phyloP scores from a whole-genome alignment of 345 rosid genomes.

The Hibiscus syriacus region DNA sequence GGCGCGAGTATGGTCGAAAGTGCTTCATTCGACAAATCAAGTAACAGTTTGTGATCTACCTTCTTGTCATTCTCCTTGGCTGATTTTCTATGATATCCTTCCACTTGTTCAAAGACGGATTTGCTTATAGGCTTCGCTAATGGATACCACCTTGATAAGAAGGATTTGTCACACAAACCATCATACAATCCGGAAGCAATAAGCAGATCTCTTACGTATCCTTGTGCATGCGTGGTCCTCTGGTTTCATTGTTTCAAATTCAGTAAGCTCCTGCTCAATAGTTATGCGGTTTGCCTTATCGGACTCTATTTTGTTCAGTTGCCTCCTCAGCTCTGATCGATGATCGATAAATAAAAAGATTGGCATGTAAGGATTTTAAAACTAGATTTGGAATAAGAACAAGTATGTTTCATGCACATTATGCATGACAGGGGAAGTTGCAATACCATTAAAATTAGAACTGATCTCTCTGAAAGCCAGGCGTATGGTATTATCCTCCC shows the following conservation, averaged over 20 bases:
- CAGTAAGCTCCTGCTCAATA: conserved; percentile 30
- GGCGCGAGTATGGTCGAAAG: conserved; percentile 44
- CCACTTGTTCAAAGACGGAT: conserved; percentile 48
- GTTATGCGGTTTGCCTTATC: conserved; percentile 25
- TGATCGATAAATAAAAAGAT: conserved; percentile 7
- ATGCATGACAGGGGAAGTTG: background rate
- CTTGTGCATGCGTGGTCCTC: conserved; percentile 50
- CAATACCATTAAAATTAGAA: conserved; percentile 64
- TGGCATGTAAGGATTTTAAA: too few species aligned
- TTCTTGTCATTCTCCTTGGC: conserved; percentile 23
- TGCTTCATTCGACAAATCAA: conserved; percentile 70
- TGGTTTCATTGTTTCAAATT: conserved; percentile 32
- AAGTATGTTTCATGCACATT: background rate
- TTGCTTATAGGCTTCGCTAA: conserved; percentile 48
- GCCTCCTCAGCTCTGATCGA: conserved; percentile 60
- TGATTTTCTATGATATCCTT: conserved; percentile 36
- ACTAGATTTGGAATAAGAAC: too few species aligned
- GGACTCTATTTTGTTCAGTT: conserved; percentile 55
- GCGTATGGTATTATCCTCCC: conserved; percentile 42
- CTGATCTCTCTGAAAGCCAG: conserved; percentile 64
- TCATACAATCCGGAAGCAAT: conserved; percentile 69
- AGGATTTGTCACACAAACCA: conserved; percentile 32
- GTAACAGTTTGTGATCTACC: conserved; percentile 40
- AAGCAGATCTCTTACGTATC: conserved; percentile 67
- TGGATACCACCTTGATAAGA: conserved; percentile 38